Percentiles rank a stretch among this genome's conserved stretches.
Evolutionary conservation across 768 basidiomycete genomes (phyloP).

Genomic region (Lentinus brumalis): DNA sequence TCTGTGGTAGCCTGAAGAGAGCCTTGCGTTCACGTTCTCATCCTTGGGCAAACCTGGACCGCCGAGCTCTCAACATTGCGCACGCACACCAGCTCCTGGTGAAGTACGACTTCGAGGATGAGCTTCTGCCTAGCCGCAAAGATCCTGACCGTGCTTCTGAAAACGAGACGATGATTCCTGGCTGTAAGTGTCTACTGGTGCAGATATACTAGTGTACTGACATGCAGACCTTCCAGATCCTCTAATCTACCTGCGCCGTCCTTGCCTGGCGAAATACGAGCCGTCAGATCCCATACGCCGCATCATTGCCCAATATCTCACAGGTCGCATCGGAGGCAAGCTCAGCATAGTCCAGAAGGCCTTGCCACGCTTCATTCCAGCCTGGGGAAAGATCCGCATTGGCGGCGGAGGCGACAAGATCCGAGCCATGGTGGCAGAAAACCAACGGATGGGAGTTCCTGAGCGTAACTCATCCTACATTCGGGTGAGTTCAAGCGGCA

Average conservation of each 20-base stretch:
- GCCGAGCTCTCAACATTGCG: constrained; percentile 5
- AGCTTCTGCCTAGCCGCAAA: neutral
- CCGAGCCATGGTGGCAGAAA: neutral
- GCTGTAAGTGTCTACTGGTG: neutral
- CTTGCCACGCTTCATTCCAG: constrained; percentile 10
- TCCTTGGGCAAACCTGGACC: constrained; percentile 20
- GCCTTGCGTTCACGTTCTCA: constrained; percentile 20
- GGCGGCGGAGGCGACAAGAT: constrained; percentile 21
- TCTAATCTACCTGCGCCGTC: neutral
- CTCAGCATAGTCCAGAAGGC: too few relatives aligned
- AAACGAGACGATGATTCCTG: neutral
- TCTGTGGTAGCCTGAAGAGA: constrained; percentile 24
- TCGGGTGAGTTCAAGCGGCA: constrained; percentile 26
- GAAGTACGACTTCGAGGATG: neutral
- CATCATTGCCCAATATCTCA: neutral
- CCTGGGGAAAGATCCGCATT: constrained; percentile 11
- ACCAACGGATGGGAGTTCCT: neutral
- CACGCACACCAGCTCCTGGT: constrained; percentile 15
- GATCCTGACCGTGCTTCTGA: neutral
- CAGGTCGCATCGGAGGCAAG: neutral
- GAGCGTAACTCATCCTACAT: constrained; percentile 28
- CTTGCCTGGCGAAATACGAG: constrained; percentile 11
- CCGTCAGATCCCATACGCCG: constrained; percentile 5
- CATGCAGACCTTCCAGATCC: too few relatives aligned
- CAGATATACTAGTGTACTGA: too few relatives aligned